A percentile compares a stretch with the other conserved stretches of the same genome.
Evolutionary conservation across 129 eudicot genomes (phyloP).

Genomic region (Chrysanthemum seticuspe): DNA sequence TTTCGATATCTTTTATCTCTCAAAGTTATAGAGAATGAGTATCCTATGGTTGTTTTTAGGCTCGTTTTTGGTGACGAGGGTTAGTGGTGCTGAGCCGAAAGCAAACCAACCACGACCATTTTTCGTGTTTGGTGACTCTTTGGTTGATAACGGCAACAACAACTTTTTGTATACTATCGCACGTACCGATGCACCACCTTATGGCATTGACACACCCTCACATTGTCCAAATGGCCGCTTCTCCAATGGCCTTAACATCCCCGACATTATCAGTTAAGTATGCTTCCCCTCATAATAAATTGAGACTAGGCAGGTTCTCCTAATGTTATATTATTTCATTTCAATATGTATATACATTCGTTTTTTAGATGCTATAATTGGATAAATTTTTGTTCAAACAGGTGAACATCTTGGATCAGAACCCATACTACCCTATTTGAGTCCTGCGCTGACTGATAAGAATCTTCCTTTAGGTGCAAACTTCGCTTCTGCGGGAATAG

Average conservation of each 20-base stretch:
- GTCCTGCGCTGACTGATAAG: conserved; percentile 31
- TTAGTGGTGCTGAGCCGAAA: background rate
- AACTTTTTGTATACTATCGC: conserved; percentile 44
- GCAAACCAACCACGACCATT: conserved; percentile 36
- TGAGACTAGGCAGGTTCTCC: no score
- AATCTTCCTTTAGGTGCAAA: conserved; percentile 54
- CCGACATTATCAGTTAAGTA: conserved; percentile 44
- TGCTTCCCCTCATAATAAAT: background rate
- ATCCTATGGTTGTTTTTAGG: conserved; percentile 5
- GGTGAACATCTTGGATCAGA: conserved; percentile 50
- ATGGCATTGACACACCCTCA: conserved; percentile 43
- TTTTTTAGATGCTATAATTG: no score
- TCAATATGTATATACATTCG: no score
- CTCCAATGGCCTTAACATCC: conserved; percentile 49
- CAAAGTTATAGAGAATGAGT: background rate
- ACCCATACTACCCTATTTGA: conserved; percentile 46
- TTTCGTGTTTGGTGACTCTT: conserved; percentile 49
- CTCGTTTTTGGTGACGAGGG: background rate
- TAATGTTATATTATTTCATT: no score
- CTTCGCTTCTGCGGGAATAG: conserved; percentile 62
- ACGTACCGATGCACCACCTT: conserved; percentile 47
- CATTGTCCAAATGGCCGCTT: conserved; percentile 50
- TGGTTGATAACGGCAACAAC: conserved; percentile 53
- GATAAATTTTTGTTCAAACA: conserved; percentile 8
- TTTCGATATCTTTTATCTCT: background rate